Percentiles rank a stretch among this genome's conserved stretches.
phyloP scores from a whole-genome alignment of 768 basidiomycete genomes.

The Tulasnella sp. region DNA sequence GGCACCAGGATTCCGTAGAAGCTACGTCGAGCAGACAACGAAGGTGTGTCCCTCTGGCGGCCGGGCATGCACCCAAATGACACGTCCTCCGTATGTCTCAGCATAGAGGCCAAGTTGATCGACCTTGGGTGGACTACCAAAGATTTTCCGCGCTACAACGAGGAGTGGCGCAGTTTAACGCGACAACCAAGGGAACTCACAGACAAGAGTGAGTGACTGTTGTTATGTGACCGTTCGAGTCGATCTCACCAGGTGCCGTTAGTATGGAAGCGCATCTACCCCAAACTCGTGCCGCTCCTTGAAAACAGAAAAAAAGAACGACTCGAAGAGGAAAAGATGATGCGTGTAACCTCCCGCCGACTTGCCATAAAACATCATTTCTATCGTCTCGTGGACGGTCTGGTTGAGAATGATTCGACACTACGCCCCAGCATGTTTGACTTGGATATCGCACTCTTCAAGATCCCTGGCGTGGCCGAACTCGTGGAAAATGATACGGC shows the following conservation, averaged over 20 bases:
- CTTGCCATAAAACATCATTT: neutral
- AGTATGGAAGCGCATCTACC: constrained; percentile 16
- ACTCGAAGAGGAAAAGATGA: constrained; percentile 9
- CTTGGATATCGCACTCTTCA: neutral
- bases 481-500: neutral
- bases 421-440: neutral
- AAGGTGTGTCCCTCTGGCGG: neutral
- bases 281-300: constrained; percentile 4
- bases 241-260: neutral
- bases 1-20: neutral
- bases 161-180: neutral
- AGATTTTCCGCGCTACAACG: neutral
- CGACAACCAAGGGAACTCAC: constrained; percentile 12
- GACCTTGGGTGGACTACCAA: neutral
- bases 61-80: neutral
- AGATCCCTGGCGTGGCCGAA: neutral
- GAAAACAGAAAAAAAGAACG: neutral
- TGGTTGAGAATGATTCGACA: neutral
- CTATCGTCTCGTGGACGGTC: neutral
- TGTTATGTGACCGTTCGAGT: neutral
- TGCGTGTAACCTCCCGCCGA: neutral
- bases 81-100: neutral
- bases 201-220: constrained; percentile 4
- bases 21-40: neutral
- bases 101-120: neutral